Evolutionary conservation across 2,329 filamentous ascomycete species (phyloP), one percentile per base, ranked within the genome.

Genomic region (Fusarium devonianum): DNA sequence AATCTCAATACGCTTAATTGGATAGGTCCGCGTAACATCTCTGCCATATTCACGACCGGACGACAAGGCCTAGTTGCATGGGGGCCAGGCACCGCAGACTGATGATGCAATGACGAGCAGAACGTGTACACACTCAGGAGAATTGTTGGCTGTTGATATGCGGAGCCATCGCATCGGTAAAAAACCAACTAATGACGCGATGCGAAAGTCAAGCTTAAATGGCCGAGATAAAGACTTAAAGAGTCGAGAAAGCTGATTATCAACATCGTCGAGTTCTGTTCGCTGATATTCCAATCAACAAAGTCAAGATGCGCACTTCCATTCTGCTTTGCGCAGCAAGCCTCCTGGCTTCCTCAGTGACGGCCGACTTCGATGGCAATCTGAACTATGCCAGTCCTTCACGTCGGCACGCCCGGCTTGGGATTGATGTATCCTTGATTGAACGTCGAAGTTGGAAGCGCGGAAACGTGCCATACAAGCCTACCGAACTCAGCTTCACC

Each of bases 341-440:
- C 22, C 13, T 59, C 13, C 9, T 60, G 21, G 42, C 52, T 19
- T 33, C 36, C 17, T 17, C 19, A 4, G 56, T 28, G 4, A 34
- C 29, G 1, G 56, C 56, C 7, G 52, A 56, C 11, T 59, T 60
- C 1, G 60, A 67, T 5, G 69, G 69, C 4, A 89, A 89, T 65
- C 67, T 89, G 52, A 89, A 89, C 71, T 90, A 88, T 67, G 75
- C 78, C 38, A 86, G 82, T 60, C 86, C 87, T 5, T 89, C 86
- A 1, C 76, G 80, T 29, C 79, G 85, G 32, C 86, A 89, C 57
- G 77, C 81, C 4, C 74, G 76, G 26, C 75, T 90, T 9, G 86
- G 85, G 5, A 81, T 90, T 34, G 79, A 85, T n/a, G 77, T 88
- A 81, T 67, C 78, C 2, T 28, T 60, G 0, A 42, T 60, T 8